Evolutionary conservation across 2,329 filamentous ascomycete species (phyloP).

Genomic region (Graphilbum fragrans): DNA sequence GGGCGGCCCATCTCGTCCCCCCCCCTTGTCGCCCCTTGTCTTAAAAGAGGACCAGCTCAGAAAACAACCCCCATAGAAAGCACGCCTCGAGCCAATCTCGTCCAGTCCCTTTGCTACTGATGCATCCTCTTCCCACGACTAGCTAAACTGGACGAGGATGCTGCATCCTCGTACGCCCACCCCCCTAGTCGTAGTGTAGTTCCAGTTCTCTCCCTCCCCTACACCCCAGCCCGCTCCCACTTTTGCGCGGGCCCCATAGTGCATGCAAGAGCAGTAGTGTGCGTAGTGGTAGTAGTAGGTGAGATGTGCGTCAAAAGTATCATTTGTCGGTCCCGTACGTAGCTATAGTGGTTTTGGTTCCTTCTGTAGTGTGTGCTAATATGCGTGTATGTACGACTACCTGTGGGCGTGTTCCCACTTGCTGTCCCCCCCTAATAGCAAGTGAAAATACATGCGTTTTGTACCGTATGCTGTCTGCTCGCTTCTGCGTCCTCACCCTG

Average conservation of each 20-base stretch:
- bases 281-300: slow-evolving; percentile 6
- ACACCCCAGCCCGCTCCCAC: slow-evolving; percentile 9
- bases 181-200: neutral
- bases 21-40: slow-evolving; percentile 17
- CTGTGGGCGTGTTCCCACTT: neutral
- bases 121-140: slow-evolving; percentile 24
- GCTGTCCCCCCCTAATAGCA: neutral
- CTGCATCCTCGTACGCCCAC: neutral
- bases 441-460: slow-evolving; percentile 1
- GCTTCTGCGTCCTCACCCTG: slow-evolving; percentile 17
- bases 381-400: no score
- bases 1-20: neutral
- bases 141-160: neutral
- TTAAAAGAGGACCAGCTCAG: slow-evolving; percentile 28
- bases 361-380: slow-evolving; percentile 18
- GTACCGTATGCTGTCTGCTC: slow-evolving; percentile 16
- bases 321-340: neutral
- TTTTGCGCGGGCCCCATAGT: slow-evolving; percentile 10
- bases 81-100: slow-evolving; percentile 26
- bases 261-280: neutral
- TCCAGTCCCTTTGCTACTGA: slow-evolving; percentile 43
- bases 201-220: slow-evolving; percentile 28
- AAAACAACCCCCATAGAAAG: neutral
- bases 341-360: slow-evolving; percentile 2
- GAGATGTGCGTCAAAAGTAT: slow-evolving; percentile 17